A percentile compares a stretch with the other conserved stretches of the same genome.
Conservation (phyloP, 1,284 basidiomycete species). For the Omphalotus olearius region DNA sequence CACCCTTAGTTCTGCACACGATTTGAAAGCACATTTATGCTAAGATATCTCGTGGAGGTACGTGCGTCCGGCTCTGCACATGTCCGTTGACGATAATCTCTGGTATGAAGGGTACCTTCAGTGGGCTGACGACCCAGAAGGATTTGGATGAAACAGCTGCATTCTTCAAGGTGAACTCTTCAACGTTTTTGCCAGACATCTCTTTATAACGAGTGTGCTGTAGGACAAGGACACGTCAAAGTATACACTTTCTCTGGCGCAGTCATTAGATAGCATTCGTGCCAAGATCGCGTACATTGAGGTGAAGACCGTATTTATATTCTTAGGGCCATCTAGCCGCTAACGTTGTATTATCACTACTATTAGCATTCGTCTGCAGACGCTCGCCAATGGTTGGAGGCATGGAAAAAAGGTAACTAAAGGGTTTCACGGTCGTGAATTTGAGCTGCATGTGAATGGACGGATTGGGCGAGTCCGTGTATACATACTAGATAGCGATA, state of each 20-base stretch:
- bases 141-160: constrained; percentile 11
- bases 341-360: not conserved
- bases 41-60: constrained; percentile 12
- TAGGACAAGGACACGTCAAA: constrained; percentile 15
- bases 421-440: not conserved
- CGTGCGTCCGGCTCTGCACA: not conserved
- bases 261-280: constrained; percentile 13
- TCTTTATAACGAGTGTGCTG: not conserved
- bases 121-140: constrained; percentile 8
- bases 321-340: no score
- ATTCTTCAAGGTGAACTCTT: constrained; percentile 10
- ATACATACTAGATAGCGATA: no score
- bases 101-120: constrained; percentile 4
- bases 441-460: no score
- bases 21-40: constrained; percentile 8
- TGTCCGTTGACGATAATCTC: not conserved
- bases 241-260: constrained; percentile 11
- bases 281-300: constrained; percentile 14
- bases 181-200: not conserved
- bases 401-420: constrained; percentile 6
- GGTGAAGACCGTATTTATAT: not conserved
- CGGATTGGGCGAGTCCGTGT: no score
- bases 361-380: constrained; percentile 6
- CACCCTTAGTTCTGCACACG: constrained; percentile 6
- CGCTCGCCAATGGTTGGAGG: constrained; percentile 4